A percentile compares a stretch with the other conserved stretches of the same genome.
These are phyloP conservation scores for Rhizopus arrhizus DNA, from an alignment of 371 early-diverging fungal species.

Conservation along the genomic window DNA sequence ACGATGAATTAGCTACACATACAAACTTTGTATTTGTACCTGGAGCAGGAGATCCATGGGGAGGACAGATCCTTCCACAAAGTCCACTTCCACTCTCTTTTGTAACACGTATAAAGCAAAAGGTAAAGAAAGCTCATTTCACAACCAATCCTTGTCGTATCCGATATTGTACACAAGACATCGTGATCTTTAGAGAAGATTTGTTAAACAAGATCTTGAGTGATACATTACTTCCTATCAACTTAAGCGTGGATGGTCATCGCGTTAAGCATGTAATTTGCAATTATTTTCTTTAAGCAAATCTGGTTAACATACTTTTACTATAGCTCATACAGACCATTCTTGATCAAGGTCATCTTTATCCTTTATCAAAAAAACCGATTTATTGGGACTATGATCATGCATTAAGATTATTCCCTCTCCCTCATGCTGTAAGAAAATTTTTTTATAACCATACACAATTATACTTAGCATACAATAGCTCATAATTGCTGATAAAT, in stretches of 20 bases:
- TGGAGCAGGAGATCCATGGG: constrained; percentile 86
- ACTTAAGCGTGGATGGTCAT: constrained; percentile 46
- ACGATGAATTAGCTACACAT: constrained; percentile 63
- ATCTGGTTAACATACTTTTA: not conserved
- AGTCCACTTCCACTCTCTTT: constrained; percentile 76
- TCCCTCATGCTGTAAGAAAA: constrained; percentile 77
- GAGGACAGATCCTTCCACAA: constrained; percentile 70
- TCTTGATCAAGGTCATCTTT: constrained; percentile 82
- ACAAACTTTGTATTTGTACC: constrained; percentile 89
- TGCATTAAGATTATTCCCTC: constrained; percentile 82
- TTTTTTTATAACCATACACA: not conserved
- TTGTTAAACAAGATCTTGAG: constrained; percentile 73
- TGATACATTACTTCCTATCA: constrained; percentile 70
- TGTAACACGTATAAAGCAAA: constrained; percentile 58
- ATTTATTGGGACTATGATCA: constrained; percentile 82
- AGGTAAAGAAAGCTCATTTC: constrained; percentile 64
- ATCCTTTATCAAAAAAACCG: constrained; percentile 74
- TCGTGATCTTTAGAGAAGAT: constrained; percentile 87
- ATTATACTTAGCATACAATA: constrained; percentile 21
- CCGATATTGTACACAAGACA: constrained; percentile 83
- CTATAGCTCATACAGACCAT: constrained; percentile 80
- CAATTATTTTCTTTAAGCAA: not conserved
- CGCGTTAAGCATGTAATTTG: constrained; percentile 62
- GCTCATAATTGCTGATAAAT: constrained; percentile 86
- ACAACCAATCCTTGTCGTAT: constrained; percentile 87